These are phyloP conservation scores for Coprinellus aureogranulatus DNA, from an alignment of 768 basidiomycete genomes.

Conservation along the genomic window DNA sequence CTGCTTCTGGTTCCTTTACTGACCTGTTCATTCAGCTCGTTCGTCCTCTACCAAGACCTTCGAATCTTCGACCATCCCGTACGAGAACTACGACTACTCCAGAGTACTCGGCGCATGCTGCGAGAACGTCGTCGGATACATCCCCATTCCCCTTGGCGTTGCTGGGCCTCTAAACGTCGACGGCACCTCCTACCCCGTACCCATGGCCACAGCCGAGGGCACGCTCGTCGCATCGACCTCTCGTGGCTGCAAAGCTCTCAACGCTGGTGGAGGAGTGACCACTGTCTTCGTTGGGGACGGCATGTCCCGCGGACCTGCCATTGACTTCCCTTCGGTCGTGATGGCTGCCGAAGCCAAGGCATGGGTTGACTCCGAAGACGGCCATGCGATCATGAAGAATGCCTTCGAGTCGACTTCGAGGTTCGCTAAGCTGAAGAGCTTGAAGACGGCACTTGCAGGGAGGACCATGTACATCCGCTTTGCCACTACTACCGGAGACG, in stretches of 20 bases:
- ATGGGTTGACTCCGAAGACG: conserved; percentile 84
- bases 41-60: conserved; percentile 80
- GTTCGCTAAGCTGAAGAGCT: conserved; percentile 80
- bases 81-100: conserved; percentile 86
- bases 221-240: conserved; percentile 97
- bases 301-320: conserved; percentile 97
- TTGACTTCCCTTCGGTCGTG: conserved; percentile 84
- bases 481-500: conserved; percentile 91
- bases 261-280: conserved; percentile 91
- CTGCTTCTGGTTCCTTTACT: not conserved
- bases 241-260: conserved; percentile 96
- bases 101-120: conserved; percentile 95
- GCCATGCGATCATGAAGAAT: conserved; percentile 69
- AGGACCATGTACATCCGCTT: conserved; percentile 92
- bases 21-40: conserved; percentile 33
- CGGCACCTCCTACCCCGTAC: conserved; percentile 79
- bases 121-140: conserved; percentile 97
- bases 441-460: conserved; percentile 91
- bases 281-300: conserved; percentile 90
- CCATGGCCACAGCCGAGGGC: conserved; percentile 99
- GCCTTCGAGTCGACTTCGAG: conserved; percentile 95
- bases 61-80: conserved; percentile 80
- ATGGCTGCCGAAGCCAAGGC: conserved; percentile 80
- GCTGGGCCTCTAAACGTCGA: conserved; percentile 95
- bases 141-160: conserved; percentile 93